Conservation (phyloP, 2,329 filamentous ascomycete species). For the Aspergillus oerlinghausenensis region DNA sequence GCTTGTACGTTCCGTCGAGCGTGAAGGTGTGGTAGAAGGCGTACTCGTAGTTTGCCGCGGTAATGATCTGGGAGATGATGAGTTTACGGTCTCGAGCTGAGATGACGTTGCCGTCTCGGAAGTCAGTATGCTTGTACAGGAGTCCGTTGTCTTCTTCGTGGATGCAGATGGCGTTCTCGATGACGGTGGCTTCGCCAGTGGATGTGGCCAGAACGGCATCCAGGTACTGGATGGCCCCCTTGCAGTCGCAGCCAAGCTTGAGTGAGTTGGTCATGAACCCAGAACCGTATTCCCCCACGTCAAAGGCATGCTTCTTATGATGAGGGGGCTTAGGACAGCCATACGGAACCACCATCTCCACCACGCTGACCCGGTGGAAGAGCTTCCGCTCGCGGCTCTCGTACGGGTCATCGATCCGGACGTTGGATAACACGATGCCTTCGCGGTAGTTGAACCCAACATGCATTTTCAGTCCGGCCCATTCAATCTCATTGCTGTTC, state of each 20-base stretch:
- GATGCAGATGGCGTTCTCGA: slow-evolving; percentile 23
- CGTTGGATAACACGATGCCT: slow-evolving; percentile 53
- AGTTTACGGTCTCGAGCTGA: slow-evolving; percentile 81
- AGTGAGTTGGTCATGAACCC: slow-evolving; percentile 27
- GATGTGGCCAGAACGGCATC: slow-evolving; percentile 23
- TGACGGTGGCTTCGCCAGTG: slow-evolving; percentile 17
- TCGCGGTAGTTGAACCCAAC: slow-evolving; percentile 49
- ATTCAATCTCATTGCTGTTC: slow-evolving; percentile 26
- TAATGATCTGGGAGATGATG: slow-evolving; percentile 84
- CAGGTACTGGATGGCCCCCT: slow-evolving; percentile 26
- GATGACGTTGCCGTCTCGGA: slow-evolving; percentile 78
- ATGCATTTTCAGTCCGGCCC: slow-evolving; percentile 33
- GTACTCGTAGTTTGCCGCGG: slow-evolving; percentile 92
- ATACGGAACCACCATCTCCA: slow-evolving; percentile 21
- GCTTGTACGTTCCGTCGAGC: slow-evolving; percentile 83
- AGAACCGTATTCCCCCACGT: slow-evolving; percentile 24
- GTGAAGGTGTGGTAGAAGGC: slow-evolving; percentile 80
- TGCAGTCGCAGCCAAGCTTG: slow-evolving; percentile 27
- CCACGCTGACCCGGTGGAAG: slow-evolving; percentile 27
- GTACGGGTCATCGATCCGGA: slow-evolving; percentile 24
- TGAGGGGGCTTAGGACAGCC: slow-evolving; percentile 23
- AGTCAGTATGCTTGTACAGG: slow-evolving; percentile 74
- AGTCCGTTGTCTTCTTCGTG: slow-evolving; percentile 29
- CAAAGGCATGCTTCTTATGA: slow-evolving; percentile 27
- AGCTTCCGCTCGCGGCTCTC: slow-evolving; percentile 26